Base-by-base conservation (phyloP, 1,139 yeast genomes). In the Geotrichum citri-aurantii region DNA sequence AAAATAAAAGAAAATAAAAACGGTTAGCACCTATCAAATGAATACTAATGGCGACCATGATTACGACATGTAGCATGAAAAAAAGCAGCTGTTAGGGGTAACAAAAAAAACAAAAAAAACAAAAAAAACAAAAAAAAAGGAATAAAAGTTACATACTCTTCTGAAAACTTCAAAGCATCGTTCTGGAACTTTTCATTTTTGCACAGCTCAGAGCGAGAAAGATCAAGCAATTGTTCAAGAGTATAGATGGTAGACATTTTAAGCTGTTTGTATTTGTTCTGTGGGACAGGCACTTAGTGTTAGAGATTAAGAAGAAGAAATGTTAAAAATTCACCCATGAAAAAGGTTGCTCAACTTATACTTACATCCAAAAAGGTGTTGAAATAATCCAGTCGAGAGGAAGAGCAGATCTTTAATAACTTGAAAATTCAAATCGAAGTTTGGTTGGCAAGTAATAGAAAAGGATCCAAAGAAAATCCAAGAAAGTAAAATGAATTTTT, bases 71-170 rank as follows among this genome's bases (percentile, higher is more conserved):
- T 2, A 37, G 17, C n/a, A n/a, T 48, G 33, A 12, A 26, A 21
- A n/a, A 14, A 26, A 26, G 29, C 5, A 10, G 11, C 46, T 40
- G 11, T 40, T 19, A 26, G 29, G 29, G 7, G 29, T 5, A 5
- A 7, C 4, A 46, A 46, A 23, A 12, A n/a, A 46, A 46, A 23
- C 5, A 6, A 21, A n/a, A 7, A 14, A 8, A 26, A 19, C 14
- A 48, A 14, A 24, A 48, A 27, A 48, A 14, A 48, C 4, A 14
- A 5, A 14, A 24, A 21, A 47, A 23, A 47, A 12, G 11, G 26
- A 23, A n/a, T n/a, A n/a, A n/a, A n/a, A n/a, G n/a, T n/a, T n/a
- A 44, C 59, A 21, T 57, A 57, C 59, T 57, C 59, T 26, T 52
- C 52, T 33, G 54, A 33, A 37, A 57, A 57, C 52, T 50, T 53